phyloP scores from a whole-genome alignment of 768 basidiomycete genomes.

The Naganishia friedmannii region DNA sequence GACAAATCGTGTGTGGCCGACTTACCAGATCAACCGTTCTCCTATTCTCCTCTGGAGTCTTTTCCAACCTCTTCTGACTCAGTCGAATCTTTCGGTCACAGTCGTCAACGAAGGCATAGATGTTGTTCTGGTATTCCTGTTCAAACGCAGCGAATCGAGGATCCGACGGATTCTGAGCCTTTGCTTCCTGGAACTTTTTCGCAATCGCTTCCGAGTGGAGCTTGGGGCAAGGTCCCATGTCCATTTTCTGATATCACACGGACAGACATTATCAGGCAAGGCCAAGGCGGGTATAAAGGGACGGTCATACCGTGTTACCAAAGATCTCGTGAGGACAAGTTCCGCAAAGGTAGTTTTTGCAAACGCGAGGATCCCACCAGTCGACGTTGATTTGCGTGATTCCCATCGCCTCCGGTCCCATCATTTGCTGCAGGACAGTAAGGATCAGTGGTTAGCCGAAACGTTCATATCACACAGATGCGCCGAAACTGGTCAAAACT shows the following conservation, averaged over 20 bases:
- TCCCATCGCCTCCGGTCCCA: constrained; percentile 99
- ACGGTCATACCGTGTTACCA: constrained; percentile 83
- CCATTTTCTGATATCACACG: constrained; percentile 84
- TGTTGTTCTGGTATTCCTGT: constrained; percentile 92
- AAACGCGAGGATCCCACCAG: constrained; percentile 95
- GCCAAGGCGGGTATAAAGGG: neutral
- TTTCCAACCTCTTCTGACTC: constrained; percentile 91
- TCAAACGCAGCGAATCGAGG: constrained; percentile 83
- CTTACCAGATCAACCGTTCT: constrained; percentile 82
- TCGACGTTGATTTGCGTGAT: constrained; percentile 83
- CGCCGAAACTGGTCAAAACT: constrained; percentile 27
- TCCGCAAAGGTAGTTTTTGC: constrained; percentile 94
- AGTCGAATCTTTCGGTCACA: constrained; percentile 93
- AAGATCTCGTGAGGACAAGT: constrained; percentile 98
- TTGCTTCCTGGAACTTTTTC: constrained; percentile 78
- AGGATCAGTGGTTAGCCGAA: neutral
- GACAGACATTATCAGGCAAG: neutral
- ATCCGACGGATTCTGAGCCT: constrained; percentile 70
- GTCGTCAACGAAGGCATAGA: constrained; percentile 94
- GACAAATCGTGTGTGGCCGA: constrained; percentile 51
- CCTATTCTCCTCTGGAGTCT: constrained; percentile 99
- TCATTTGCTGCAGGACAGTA: constrained; percentile 84
- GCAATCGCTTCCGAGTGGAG: constrained; percentile 92
- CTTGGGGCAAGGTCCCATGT: constrained; percentile 94
- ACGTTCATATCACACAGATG: neutral